A percentile compares a stretch with the other conserved stretches of the same genome.
Conservation (phyloP, 495 filamentous ascomycete species). For the Penicillium mononematosum region DNA sequence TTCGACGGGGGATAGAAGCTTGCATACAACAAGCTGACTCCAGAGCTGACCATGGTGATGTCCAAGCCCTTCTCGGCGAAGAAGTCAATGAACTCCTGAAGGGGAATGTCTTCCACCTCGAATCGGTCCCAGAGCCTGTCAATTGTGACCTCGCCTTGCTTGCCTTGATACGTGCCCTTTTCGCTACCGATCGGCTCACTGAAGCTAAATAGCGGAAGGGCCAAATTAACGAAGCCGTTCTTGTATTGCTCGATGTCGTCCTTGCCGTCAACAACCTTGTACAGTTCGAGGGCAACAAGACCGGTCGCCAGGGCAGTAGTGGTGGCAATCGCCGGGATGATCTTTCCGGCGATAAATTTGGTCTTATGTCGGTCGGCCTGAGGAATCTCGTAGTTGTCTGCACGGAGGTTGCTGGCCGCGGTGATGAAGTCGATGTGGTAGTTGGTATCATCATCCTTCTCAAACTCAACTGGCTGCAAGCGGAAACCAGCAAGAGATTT, state of each 20-base stretch:
- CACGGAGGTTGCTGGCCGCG: constrained; percentile 91
- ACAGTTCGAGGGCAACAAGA: constrained; percentile 87
- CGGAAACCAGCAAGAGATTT: constrained; percentile 82
- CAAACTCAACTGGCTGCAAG: constrained; percentile 90
- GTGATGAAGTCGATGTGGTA: constrained; percentile 99
- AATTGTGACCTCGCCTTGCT: constrained; percentile 71
- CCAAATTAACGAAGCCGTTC: constrained; percentile 97
- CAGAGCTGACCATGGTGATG: constrained; percentile 92
- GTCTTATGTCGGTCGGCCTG: constrained; percentile 93
- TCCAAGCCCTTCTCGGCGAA: constrained; percentile 78
- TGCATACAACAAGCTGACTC: constrained; percentile 93
- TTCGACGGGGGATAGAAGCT: constrained; percentile 90
- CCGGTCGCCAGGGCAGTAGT: constrained; percentile 96
- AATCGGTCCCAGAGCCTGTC: constrained; percentile 99
- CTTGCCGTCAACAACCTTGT: constrained; percentile 97
- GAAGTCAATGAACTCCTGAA: constrained; percentile 76
- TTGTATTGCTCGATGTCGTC: constrained; percentile 95
- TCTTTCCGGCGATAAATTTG: constrained; percentile 99
- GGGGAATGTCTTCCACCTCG: constrained; percentile 81
- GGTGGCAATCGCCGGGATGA: constrained; percentile 97
- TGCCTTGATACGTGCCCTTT: constrained; percentile 82
- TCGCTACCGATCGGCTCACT: constrained; percentile 91
- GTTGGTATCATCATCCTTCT: constrained; percentile 99
- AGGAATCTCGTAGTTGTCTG: constrained; percentile 95
- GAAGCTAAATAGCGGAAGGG: constrained; percentile 96